These are phyloP conservation scores for Thamnidium elegans DNA, from an alignment of 192 early-diverging fungal genomes.

Conservation along the genomic window DNA sequence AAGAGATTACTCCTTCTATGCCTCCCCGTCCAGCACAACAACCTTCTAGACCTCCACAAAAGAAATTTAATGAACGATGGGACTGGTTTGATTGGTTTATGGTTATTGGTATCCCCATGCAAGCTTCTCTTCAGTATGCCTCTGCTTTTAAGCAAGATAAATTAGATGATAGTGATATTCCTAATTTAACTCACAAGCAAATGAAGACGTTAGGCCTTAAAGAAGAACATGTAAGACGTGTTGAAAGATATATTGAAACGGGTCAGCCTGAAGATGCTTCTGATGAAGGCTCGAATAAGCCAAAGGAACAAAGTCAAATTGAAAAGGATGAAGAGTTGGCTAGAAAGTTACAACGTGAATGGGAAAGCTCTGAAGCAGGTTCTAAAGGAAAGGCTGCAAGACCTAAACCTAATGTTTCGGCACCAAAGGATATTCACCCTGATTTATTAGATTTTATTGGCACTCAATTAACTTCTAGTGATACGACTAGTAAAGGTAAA, in stretches of 20 bases:
- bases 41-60: conserved; percentile 16
- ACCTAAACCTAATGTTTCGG: conserved; percentile 29
- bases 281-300: conserved; percentile 32
- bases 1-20: neutral
- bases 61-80: conserved; percentile 68
- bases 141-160: conserved; percentile 83
- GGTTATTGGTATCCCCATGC: conserved; percentile 65
- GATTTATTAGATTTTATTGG: conserved; percentile 46
- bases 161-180: conserved; percentile 77
- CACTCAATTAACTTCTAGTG: conserved; percentile 16
- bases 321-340: conserved; percentile 79
- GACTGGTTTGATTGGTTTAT: conserved; percentile 96
- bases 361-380: conserved; percentile 46
- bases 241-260: conserved; percentile 62
- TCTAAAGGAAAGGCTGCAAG: conserved; percentile 12
- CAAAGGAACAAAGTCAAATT: conserved; percentile 55
- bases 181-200: conserved; percentile 70
- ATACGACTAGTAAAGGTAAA: conserved; percentile 8
- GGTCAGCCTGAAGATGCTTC: conserved; percentile 48
- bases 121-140: conserved; percentile 79
- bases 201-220: conserved; percentile 79
- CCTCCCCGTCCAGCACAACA: neutral
- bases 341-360: conserved; percentile 72
- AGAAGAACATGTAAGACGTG: conserved; percentile 79
- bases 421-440: conserved; percentile 49